phyloP scores from a whole-genome alignment of 305 asterid genomes.

The Fraxinus velutina region DNA sequence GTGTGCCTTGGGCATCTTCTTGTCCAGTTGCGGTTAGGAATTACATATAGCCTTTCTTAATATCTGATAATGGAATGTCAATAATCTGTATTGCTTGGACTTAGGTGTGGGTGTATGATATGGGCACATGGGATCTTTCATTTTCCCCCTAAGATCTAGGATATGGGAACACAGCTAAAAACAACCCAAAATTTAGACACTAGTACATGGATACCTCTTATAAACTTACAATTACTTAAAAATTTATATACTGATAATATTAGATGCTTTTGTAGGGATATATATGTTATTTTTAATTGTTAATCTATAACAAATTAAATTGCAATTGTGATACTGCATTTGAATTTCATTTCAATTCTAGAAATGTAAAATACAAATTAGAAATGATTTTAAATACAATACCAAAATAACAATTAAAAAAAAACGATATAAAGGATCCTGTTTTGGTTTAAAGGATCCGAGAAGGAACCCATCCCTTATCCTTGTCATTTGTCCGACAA shows the following conservation, averaged over 20 bases:
- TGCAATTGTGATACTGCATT: neutral
- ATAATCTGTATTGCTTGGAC: neutral
- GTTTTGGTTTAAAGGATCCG: neutral
- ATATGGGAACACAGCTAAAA: neutral
- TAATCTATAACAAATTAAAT: neutral
- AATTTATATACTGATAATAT: too few relatives aligned
- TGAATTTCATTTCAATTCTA: neutral
- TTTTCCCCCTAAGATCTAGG: neutral
- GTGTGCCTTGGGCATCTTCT: neutral
- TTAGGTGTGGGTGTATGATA: neutral
- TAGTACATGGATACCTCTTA: neutral
- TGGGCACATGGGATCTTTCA: neutral
- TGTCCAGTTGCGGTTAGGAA: neutral
- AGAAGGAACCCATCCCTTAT: neutral
- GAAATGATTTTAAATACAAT: neutral
- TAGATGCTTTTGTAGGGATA: neutral
- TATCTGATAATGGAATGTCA: neutral
- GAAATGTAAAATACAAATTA: neutral
- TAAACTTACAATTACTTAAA: neutral
- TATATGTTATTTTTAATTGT: too few relatives aligned
- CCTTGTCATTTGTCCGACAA: neutral
- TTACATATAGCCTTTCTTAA: neutral
- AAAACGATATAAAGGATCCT: neutral
- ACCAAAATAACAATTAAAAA: neutral
- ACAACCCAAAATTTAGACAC: neutral